These are phyloP conservation scores for Alternaria brassicae DNA, from an alignment of 2,329 filamentous ascomycete genomes.

Conservation along the genomic window DNA sequence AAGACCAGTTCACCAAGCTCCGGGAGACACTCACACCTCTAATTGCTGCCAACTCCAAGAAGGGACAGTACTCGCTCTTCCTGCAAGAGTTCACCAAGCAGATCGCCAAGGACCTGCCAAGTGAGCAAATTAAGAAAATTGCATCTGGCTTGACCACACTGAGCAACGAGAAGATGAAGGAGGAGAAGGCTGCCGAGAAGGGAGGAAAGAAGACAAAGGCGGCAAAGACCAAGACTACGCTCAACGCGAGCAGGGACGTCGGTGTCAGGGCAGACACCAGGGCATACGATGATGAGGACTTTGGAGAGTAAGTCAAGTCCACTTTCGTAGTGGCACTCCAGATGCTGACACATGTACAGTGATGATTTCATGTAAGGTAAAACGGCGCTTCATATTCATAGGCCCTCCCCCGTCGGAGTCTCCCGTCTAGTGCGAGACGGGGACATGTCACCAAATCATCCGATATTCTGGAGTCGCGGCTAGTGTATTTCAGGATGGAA, in stretches of 20 bases:
- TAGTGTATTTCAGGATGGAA: neutral
- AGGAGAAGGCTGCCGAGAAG: constrained; percentile 95
- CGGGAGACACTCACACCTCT: constrained; percentile 81
- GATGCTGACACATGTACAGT: constrained; percentile 37
- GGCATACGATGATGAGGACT: constrained; percentile 81
- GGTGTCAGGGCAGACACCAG: constrained; percentile 70
- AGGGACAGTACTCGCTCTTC: constrained; percentile 89
- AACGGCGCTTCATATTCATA: neutral
- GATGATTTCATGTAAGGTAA: constrained; percentile 51
- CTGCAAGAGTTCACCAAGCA: constrained; percentile 90
- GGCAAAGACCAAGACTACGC: constrained; percentile 88
- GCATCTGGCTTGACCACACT: constrained; percentile 85
- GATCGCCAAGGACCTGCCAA: constrained; percentile 84
- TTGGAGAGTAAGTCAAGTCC: constrained; percentile 78
- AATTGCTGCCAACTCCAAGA: constrained; percentile 77
- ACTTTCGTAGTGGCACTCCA: neutral
- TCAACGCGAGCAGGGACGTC: constrained; percentile 71
- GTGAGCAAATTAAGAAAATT: constrained; percentile 96
- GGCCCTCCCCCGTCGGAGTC: neutral
- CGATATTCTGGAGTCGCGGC: neutral
- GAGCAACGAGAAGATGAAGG: constrained; percentile 97
- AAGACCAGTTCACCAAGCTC: constrained; percentile 82
- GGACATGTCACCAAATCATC: neutral
- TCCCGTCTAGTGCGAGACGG: neutral
- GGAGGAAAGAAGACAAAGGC: constrained; percentile 97